Evolutionary conservation across 306 rosid genomes (phyloP), one percentile per base, ranked within the genome.

Genomic region (Luffa acutangula): DNA sequence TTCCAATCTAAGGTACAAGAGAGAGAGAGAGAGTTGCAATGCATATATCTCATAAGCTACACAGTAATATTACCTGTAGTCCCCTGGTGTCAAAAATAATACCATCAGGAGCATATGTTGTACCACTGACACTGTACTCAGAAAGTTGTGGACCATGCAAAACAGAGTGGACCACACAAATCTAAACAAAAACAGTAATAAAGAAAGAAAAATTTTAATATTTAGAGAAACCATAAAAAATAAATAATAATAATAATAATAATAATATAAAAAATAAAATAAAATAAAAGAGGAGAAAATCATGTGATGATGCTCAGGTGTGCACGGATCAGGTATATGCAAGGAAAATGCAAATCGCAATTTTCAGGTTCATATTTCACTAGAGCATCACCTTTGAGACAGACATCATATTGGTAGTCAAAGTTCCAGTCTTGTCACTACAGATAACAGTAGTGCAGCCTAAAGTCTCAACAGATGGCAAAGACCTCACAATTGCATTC

Each of bases 381-480:
- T 60, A 69, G 77, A 77, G 80, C 54, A 66, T 85, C 81, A 92
- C 97, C 97, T 95, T 95, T 4, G 91, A 89, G 34, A 85, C 97
- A 78, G 98, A 92, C 97, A 95, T 95, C 97, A 92, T 92, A 88
- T 95, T 95, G 73, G 98, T 95, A 34, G 98, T 95, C 81, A 95
- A 84, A 64, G 98, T 95, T 83, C 98, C 98, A 52, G 98, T 95
- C 87, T 95, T 95, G 87, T 95, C 98, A 79, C 97, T 92, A 87
- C 98, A 95, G 78, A 95, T 95, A 80, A 95, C 98, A 52, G 98
- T 95, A 75, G 98, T 95, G 84, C 98, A 95, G 80, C 98, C 98
- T 83, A 95, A 85, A 65, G 98, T 95, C 89, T 95, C 98, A 36
- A 95, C 98, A 3, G 97, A 91, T 58, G 98, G 98, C 83, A 95